phyloP scores from a whole-genome alignment of 768 basidiomycete species.

The Rhizopogon rudus region DNA sequence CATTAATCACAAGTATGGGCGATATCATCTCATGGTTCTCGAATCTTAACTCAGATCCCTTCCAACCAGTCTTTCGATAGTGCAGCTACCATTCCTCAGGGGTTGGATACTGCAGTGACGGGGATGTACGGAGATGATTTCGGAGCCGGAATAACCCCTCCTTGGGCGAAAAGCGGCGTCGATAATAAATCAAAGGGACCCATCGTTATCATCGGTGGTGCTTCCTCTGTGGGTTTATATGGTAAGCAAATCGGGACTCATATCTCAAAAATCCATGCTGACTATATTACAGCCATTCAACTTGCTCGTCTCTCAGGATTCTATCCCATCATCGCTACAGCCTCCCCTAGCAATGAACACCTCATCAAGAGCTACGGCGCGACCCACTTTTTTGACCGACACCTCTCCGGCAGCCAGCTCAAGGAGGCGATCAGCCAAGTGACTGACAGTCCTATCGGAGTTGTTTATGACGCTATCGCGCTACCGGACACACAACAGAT shows the following conservation, averaged over 20 bases:
- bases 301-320: conserved; percentile 36
- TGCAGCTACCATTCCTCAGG: conserved; percentile 43
- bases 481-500: conserved; percentile 28
- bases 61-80: conserved; percentile 37
- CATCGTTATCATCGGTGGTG: conserved; percentile 43
- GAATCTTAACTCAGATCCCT: conserved; percentile 33
- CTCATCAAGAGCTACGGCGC: conserved; percentile 33
- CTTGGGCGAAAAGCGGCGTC: conserved; percentile 27
- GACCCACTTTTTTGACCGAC: conserved; percentile 35
- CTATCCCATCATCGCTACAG: conserved; percentile 37
- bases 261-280: neutral
- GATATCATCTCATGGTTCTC: too few relatives aligned
- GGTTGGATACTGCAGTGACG: conserved; percentile 38
- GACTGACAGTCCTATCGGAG: conserved; percentile 12
- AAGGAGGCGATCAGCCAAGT: conserved; percentile 22
- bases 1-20: neutral
- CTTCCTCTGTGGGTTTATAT: conserved; percentile 43
- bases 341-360: conserved; percentile 26
- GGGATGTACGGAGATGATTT: conserved; percentile 40
- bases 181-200: conserved; percentile 38
- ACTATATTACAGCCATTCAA: conserved; percentile 28
- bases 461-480: conserved; percentile 29
- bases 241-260: conserved; percentile 22
- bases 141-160: conserved; percentile 35
- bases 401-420: conserved; percentile 11